phyloP scores from a whole-genome alignment of 257 asterid genomes.

The Salvia hispanica region DNA sequence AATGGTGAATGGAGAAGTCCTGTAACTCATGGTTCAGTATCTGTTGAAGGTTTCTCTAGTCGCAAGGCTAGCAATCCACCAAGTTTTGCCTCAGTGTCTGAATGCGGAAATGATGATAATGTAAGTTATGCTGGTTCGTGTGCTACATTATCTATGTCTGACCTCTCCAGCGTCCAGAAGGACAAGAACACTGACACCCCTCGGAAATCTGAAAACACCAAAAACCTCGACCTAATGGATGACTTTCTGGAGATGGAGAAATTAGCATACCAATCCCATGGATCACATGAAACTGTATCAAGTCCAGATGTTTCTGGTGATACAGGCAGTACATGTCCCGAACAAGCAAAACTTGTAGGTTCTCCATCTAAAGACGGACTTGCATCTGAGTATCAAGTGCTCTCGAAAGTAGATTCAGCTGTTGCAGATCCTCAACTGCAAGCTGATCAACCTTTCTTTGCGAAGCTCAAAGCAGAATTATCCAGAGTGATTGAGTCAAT shows the following conservation, averaged over 20 bases:
- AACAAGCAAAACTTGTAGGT: constrained; percentile 37
- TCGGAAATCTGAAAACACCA: constrained; percentile 60
- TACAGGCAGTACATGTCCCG: constrained; percentile 35
- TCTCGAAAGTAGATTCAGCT: constrained; percentile 33
- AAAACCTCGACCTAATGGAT: constrained; percentile 82
- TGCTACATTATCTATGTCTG: constrained; percentile 58
- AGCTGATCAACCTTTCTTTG: constrained; percentile 44
- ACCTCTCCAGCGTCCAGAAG: constrained; percentile 59
- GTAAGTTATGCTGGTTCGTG: constrained; percentile 79
- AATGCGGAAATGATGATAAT: constrained; percentile 78
- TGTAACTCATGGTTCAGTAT: constrained; percentile 38
- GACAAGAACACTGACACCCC: constrained; percentile 63
- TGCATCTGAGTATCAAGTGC: constrained; percentile 32
- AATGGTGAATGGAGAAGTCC: constrained; percentile 58
- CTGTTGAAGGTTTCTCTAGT: constrained; percentile 42
- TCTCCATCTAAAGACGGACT: constrained; percentile 33
- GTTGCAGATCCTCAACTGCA: constrained; percentile 38
- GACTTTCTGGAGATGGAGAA: constrained; percentile 99
- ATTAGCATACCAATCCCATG: constrained; percentile 64
- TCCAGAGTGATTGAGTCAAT: constrained; percentile 58
- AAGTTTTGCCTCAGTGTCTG: constrained; percentile 72
- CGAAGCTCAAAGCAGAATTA: constrained; percentile 61
- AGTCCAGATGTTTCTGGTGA: constrained; percentile 39
- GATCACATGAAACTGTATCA: constrained; percentile 33
- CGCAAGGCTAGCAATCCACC: constrained; percentile 54